Evolutionary conservation across 2,329 filamentous ascomycete genomes (phyloP), one percentile per base, ranked within the genome.

Genomic region (Trichoderma atrobrunneum): DNA sequence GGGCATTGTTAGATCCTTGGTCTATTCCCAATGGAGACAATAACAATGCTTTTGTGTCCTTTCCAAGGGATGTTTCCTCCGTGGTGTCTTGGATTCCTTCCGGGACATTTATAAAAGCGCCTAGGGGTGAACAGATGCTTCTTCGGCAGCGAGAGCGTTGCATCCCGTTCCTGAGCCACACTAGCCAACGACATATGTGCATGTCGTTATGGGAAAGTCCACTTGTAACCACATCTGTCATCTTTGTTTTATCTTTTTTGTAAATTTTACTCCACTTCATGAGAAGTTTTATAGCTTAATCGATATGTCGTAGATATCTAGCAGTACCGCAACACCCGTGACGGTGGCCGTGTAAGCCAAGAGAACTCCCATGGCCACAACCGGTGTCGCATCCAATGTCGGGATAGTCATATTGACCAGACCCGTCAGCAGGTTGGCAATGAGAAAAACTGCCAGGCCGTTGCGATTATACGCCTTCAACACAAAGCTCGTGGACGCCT

Each of bases 341-440:
- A 98, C 73, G 0, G 86, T 82, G 2, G 84, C 87, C 65, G 91
- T 91, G 81, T 98, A 98, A 6, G 81, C 88, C 26, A 93, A 81
- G 74, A 99, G 81, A 39, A 98, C 89, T 0, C 81, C 90, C 89
- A 97, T 93, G 0, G 94, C 89, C 71, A 84, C 80, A 3, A 87
- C 77, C 10, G 89, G 87, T 5, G 85, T 86, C 74, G 92, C 89
- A 79, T 95, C 88, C 75, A 98, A 82, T 3, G 96, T 99, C 51
- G 91, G 91, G 70, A 98, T 81, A 5, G 91, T 93, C 86, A 99
- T 85, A 80, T 99, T 99, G 69, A 98, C 91, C 18, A 94, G 79
- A 0, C 96, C 96, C 0, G 96, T 99, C 74, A 97, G 82, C 61
- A 99, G 82, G 79, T 99, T 99, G 3, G 96, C 95, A 48, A 95